These are phyloP conservation scores for Nothophaeocryptopus gaeumannii DNA, from an alignment of 2,329 filamentous ascomycete species.

Conservation along the genomic window DNA sequence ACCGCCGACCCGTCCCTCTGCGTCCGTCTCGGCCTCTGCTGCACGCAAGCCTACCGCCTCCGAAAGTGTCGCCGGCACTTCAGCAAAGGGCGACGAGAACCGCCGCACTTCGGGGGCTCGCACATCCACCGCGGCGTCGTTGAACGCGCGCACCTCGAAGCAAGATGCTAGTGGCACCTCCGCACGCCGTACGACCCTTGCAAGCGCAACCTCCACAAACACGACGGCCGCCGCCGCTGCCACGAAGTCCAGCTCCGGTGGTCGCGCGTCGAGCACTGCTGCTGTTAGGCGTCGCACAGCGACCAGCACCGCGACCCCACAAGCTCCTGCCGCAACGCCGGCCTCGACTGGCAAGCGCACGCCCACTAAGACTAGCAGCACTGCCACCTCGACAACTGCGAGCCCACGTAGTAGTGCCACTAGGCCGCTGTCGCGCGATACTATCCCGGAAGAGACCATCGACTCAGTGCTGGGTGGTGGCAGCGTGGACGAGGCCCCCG, in stretches of 20 bases:
- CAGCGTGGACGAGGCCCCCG: constrained; percentile 7
- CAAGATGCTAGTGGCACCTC: constrained; percentile 6
- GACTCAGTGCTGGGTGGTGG: constrained; percentile 3
- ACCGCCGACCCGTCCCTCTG: constrained; percentile 12
- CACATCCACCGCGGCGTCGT: constrained; percentile 12
- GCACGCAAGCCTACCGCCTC: constrained; percentile 12
- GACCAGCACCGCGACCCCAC: constrained; percentile 2
- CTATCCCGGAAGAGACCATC: constrained; percentile 26
- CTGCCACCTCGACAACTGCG: constrained; percentile 3
- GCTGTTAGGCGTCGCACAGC: constrained; percentile 9
- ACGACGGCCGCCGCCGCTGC: constrained; percentile 8
- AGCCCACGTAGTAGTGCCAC: constrained; percentile 3
- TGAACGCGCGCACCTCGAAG: constrained; percentile 10
- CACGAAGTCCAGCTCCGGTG: constrained; percentile 12
- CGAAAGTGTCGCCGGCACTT: constrained; percentile 8
- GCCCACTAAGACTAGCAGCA: constrained; percentile 5
- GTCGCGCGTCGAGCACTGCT: constrained; percentile 1
- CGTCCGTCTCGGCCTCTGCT: constrained; percentile 1
- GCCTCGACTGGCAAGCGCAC: neutral
- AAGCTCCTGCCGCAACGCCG: neutral
- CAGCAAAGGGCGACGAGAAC: constrained; percentile 9
- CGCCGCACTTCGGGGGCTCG: constrained; percentile 2
- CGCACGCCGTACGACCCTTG: constrained; percentile 13
- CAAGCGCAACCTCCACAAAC: constrained; percentile 5
- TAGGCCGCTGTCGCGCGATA: constrained; percentile 24